Evolutionary conservation across 148 eudicot genomes (phyloP).

Genomic region (Cornus suecica): DNA sequence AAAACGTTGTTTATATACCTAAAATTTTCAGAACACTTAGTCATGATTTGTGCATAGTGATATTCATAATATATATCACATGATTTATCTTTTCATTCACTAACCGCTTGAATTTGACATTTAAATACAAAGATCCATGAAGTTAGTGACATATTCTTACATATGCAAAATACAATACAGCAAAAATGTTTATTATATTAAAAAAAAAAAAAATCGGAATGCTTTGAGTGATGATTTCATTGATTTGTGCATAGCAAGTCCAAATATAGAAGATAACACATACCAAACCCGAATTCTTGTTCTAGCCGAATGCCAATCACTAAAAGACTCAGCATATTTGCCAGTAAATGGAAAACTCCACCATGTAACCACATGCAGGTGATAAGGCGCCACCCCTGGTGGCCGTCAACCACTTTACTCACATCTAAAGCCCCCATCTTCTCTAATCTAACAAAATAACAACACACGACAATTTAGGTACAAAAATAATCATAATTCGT

Average conservation of each 20-base stretch:
- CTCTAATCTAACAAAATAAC: conserved; percentile 48
- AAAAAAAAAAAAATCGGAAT: too few species aligned
- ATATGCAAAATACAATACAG: too few species aligned
- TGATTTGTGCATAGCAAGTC: neutral
- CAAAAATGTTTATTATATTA: too few species aligned
- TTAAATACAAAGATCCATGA: too few species aligned
- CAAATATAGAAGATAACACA: conserved; percentile 11
- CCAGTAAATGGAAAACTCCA: conserved; percentile 82
- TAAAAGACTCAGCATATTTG: conserved; percentile 78
- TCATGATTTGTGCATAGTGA: neutral
- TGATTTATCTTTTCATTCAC: too few species aligned
- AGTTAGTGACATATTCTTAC: too few species aligned
- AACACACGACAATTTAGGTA: conserved; percentile 1
- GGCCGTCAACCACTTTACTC: conserved; percentile 51
- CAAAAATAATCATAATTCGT: conserved; percentile 1
- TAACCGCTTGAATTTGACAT: too few species aligned
- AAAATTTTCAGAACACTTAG: neutral
- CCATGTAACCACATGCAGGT: conserved; percentile 91
- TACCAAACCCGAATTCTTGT: conserved; percentile 86
- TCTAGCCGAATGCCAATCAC: conserved; percentile 83
- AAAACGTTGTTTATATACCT: neutral
- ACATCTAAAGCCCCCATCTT: conserved; percentile 89
- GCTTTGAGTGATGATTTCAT: too few species aligned
- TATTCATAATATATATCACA: neutral
- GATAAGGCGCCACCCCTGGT: conserved; percentile 86